These are phyloP conservation scores for Aspergillus ostianus DNA, from an alignment of 495 filamentous ascomycete genomes.

Conservation along the genomic window DNA sequence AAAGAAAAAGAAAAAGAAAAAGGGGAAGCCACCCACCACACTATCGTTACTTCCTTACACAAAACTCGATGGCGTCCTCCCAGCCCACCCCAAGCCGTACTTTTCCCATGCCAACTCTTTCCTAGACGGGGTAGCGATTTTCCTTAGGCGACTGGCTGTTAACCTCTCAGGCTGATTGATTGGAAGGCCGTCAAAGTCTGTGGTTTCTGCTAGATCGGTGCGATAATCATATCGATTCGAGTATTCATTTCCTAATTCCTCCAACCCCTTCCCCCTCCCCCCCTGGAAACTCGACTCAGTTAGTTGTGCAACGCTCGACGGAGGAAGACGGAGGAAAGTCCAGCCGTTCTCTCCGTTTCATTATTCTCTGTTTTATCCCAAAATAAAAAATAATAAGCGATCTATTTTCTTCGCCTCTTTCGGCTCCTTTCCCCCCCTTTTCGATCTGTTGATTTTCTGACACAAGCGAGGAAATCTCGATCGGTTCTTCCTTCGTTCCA, in stretches of 20 bases:
- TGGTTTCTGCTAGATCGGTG: background rate
- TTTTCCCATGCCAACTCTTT: conserved; percentile 3
- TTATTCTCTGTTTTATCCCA: background rate
- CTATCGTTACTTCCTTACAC: conserved; percentile 1
- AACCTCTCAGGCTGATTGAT: conserved; percentile 8
- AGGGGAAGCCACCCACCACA: background rate
- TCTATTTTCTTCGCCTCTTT: too few relatives aligned
- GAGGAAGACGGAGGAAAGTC: background rate
- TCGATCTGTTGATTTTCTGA: background rate
- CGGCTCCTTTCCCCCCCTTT: too few relatives aligned
- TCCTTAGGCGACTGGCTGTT: background rate
- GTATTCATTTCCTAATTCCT: background rate
- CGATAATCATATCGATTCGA: background rate
- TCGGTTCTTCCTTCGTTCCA: background rate
- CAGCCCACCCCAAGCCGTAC: background rate
- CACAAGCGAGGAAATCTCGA: background rate
- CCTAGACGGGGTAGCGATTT: conserved; percentile 8
- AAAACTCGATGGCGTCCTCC: background rate
- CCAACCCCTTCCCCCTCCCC: background rate
- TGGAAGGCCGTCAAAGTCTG: background rate
- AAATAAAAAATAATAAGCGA: background rate
- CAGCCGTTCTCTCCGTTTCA: background rate
- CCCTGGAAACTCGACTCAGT: background rate
- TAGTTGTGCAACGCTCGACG: background rate
- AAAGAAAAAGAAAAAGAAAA: background rate